phyloP scores from a whole-genome alignment of 805 yeast species.

The Saccharomycopsis olivae region DNA sequence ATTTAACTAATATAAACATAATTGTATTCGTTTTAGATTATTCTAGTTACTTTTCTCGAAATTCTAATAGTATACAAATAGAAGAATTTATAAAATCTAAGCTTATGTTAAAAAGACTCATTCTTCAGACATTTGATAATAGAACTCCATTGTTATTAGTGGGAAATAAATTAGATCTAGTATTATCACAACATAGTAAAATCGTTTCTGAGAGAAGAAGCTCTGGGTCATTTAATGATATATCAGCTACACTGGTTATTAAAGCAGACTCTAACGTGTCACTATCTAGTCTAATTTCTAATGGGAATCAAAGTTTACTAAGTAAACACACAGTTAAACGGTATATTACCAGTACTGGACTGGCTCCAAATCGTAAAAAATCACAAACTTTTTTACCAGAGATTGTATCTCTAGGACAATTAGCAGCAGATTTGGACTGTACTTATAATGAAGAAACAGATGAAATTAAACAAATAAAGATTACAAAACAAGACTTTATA shows the following conservation, averaged over 20 bases:
- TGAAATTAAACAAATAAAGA: not conserved
- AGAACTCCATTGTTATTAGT: slow-evolving; percentile 8
- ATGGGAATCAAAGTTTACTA: not conserved
- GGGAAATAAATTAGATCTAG: slow-evolving; percentile 11
- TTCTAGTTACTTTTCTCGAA: slow-evolving; percentile 3
- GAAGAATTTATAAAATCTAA: not conserved
- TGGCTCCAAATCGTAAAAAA: not conserved
- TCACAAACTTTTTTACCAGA: not conserved
- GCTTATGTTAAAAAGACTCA: not conserved
- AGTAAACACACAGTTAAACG: not conserved
- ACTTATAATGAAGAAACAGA: not conserved
- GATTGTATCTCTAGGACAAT: not conserved
- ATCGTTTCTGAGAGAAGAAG: not conserved
- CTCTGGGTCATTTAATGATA: not conserved
- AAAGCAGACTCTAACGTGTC: not conserved
- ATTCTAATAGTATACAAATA: slow-evolving; percentile 1
- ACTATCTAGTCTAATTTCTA: not conserved
- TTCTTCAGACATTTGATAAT: not conserved
- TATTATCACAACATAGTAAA: not conserved
- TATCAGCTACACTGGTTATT: not conserved
- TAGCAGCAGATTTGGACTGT: slow-evolving; percentile 6
- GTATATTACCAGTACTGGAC: not conserved
- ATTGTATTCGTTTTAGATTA: slow-evolving; percentile 12
- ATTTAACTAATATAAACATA: not conserved
- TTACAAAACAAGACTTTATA: slow-evolving; percentile 2